Conservation (phyloP, 441 rosid genomes). For the Corymbia citriodora region DNA sequence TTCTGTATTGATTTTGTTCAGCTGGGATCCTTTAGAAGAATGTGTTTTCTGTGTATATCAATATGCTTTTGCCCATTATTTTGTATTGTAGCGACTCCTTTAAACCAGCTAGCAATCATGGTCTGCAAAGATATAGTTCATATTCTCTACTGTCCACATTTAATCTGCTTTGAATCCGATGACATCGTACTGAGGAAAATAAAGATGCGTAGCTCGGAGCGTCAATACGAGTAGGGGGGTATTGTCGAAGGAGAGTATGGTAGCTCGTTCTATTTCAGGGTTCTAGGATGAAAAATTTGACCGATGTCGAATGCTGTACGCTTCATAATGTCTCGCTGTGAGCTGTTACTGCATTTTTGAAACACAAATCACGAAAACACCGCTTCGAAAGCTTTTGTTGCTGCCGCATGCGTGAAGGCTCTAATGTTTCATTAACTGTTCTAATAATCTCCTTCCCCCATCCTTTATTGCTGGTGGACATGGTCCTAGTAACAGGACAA, state of each 20-base stretch:
- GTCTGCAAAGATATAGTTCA: no score
- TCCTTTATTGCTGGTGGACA: constrained; percentile 57
- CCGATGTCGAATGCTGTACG: no score
- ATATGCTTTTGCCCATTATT: neutral
- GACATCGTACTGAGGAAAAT: neutral
- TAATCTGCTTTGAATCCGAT: neutral
- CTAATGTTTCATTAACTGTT: neutral
- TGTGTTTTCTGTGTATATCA: neutral
- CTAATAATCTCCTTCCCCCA: neutral
- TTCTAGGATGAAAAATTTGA: neutral
- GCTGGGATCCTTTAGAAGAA: neutral
- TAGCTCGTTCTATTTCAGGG: neutral
- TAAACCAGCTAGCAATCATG: neutral
- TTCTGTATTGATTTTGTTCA: neutral
- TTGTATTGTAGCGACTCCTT: neutral
- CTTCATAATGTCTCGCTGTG: neutral
- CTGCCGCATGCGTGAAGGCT: neutral
- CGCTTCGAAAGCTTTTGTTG: neutral
- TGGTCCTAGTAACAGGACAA: constrained; percentile 89
- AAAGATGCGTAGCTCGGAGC: neutral
- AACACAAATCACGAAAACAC: neutral
- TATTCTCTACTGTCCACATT: neutral
- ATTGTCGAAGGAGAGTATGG: neutral
- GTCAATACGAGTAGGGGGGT: neutral
- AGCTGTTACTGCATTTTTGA: neutral